A percentile compares a stretch with the other conserved stretches of the same genome.
Conservation (phyloP, 345 rosid species). For the Euphorbia lathyris region DNA sequence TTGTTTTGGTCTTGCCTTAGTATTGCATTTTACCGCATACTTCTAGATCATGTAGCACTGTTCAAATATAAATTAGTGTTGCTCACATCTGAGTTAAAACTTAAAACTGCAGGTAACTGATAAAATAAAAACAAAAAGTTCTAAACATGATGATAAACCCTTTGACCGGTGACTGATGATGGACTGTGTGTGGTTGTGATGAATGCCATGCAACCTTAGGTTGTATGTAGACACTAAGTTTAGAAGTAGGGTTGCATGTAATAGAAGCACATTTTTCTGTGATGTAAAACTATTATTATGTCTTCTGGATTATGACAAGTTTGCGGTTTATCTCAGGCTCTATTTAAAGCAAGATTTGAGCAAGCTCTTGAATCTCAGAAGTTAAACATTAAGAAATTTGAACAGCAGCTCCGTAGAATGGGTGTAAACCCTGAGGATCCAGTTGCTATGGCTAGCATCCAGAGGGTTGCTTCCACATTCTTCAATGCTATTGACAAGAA, state of each 20-base stretch:
- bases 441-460: conserved; percentile 96
- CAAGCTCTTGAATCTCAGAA: conserved; percentile 99
- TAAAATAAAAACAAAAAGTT: too few relatives aligned
- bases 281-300: neutral
- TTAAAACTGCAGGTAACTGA: too few relatives aligned
- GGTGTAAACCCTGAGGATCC: conserved; percentile 99
- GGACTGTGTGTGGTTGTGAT: too few relatives aligned
- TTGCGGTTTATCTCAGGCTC: conserved; percentile 54
- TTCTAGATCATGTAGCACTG: neutral
- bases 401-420: conserved; percentile 80
- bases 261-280: neutral
- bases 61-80: neutral
- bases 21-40: neutral
- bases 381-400: conserved; percentile 87
- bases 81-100: neutral
- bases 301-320: neutral
- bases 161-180: too few relatives aligned
- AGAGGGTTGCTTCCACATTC: conserved; percentile 95
- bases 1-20: neutral
- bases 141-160: too few relatives aligned
- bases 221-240: neutral
- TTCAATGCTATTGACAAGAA: conserved; percentile 91
- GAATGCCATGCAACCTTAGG: neutral
- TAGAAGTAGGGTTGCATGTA: neutral
- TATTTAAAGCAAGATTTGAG: conserved; percentile 94